These are phyloP conservation scores for Penicillium freii DNA, from an alignment of 2,329 filamentous ascomycete species.

Conservation along the genomic window DNA sequence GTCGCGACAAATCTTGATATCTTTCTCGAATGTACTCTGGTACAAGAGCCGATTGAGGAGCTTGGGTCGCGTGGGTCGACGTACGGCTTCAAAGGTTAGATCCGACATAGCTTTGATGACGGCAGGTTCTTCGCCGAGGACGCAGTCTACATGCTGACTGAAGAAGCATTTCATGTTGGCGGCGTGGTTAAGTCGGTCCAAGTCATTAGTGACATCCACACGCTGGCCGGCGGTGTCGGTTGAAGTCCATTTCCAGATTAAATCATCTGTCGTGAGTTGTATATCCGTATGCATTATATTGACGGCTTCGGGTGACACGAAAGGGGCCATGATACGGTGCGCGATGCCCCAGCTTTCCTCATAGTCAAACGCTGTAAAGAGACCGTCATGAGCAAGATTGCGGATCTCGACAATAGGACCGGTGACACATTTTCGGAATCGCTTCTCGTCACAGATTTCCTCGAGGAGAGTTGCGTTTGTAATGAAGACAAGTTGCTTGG, in stretches of 20 bases:
- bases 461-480: constrained; percentile 58
- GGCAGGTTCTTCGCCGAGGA: constrained; percentile 49
- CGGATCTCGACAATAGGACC: constrained; percentile 56
- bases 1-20: constrained; percentile 55
- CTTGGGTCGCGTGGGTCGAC: constrained; percentile 53
- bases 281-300: constrained; percentile 49
- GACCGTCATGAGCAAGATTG: constrained; percentile 61
- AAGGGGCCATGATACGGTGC: constrained; percentile 49
- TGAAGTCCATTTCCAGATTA: constrained; percentile 53
- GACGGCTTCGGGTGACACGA: constrained; percentile 44
- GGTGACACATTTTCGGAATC: constrained; percentile 57
- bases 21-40: constrained; percentile 53
- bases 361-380: constrained; percentile 59
- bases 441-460: constrained; percentile 64
- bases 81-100: constrained; percentile 56
- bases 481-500: constrained; percentile 50
- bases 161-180: constrained; percentile 52
- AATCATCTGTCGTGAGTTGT: constrained; percentile 49
- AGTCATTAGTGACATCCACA: constrained; percentile 50
- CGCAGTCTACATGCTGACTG: constrained; percentile 50
- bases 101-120: constrained; percentile 56
- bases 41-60: constrained; percentile 55
- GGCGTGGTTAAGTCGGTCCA: constrained; percentile 56
- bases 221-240: constrained; percentile 32
- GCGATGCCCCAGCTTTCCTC: constrained; percentile 65